These are phyloP conservation scores for Wallacemonas sp. DNA, from an alignment of 208 protist genomes.

Conservation along the genomic window DNA sequence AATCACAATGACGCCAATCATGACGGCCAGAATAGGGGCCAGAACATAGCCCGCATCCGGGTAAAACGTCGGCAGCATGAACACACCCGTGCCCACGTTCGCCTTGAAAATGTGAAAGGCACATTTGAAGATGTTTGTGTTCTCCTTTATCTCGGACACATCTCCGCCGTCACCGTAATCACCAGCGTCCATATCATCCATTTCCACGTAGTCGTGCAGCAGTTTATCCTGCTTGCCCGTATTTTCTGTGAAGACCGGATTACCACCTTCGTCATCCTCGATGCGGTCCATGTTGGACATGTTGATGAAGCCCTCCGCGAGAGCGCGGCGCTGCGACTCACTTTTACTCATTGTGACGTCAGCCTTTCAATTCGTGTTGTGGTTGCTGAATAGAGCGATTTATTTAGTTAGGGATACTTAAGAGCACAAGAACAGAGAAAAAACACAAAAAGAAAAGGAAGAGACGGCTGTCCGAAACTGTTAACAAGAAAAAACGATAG, in stretches of 20 bases:
- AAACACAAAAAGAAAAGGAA: not conserved
- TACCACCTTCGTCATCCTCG: slow-evolving; percentile 18
- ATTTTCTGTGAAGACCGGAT: slow-evolving; percentile 6
- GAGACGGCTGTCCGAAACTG: not conserved
- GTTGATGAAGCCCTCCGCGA: slow-evolving; percentile 44
- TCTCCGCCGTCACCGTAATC: slow-evolving; percentile 15
- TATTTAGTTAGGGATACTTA: not conserved
- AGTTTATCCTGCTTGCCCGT: not conserved
- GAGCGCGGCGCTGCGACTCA: slow-evolving; percentile 26
- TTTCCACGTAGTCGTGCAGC: slow-evolving; percentile 33
- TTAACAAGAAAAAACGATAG: not conserved
- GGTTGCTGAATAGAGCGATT: too few relatives aligned
- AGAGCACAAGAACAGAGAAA: not conserved
- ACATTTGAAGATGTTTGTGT: slow-evolving; percentile 68
- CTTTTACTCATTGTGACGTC: slow-evolving; percentile 13
- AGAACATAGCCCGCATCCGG: slow-evolving; percentile 67
- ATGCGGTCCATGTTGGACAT: slow-evolving; percentile 28
- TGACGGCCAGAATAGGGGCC: slow-evolving; percentile 35
- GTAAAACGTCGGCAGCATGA: slow-evolving; percentile 81
- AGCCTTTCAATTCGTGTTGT: too few relatives aligned
- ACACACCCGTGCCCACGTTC: slow-evolving; percentile 84
- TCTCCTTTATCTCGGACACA: slow-evolving; percentile 47
- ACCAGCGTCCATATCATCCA: slow-evolving; percentile 29
- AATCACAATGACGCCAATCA: slow-evolving; percentile 59
- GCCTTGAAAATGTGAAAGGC: slow-evolving; percentile 89